These are phyloP conservation scores for Avena sativa DNA, from an alignment of 176 grass and related monocot species.

Conservation along the genomic window DNA sequence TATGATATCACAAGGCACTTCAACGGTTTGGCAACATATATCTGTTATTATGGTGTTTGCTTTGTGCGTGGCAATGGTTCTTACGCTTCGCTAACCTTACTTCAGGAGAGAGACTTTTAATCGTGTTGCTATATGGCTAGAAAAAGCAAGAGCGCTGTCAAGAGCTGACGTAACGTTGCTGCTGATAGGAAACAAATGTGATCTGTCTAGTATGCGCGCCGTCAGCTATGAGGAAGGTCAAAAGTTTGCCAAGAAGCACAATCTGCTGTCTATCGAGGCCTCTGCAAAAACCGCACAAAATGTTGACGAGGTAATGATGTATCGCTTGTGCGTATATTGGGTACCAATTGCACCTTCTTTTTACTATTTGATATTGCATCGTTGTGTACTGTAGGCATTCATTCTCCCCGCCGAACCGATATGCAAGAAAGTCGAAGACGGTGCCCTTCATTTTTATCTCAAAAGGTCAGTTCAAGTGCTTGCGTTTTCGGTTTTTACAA, in stretches of 20 bases:
- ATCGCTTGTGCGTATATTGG: not conserved
- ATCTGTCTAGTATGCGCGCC: slow-evolving; percentile 62
- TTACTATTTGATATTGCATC: not conserved
- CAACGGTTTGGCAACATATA: not conserved
- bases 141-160: slow-evolving; percentile 61
- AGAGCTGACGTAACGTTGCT: slow-evolving; percentile 66
- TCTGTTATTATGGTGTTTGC: not conserved
- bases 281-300: slow-evolving; percentile 69
- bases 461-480: slow-evolving; percentile 43
- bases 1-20: slow-evolving; percentile 70
- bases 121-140: slow-evolving; percentile 63
- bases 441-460: slow-evolving; percentile 67
- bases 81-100: not conserved
- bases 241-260: slow-evolving; percentile 72
- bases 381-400: slow-evolving; percentile 50
- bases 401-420: slow-evolving; percentile 53
- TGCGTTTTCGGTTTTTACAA: not conserved
- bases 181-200: slow-evolving; percentile 68
- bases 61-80: not conserved
- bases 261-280: slow-evolving; percentile 68
- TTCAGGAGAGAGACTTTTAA: slow-evolving; percentile 82
- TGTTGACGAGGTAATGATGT: slow-evolving; percentile 60
- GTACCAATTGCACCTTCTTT: not conserved
- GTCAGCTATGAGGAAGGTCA: slow-evolving; percentile 73
- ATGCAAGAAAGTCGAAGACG: slow-evolving; percentile 73